Evolutionary conservation across 2,329 filamentous ascomycete species (phyloP), one percentile per base, ranked within the genome.

Genomic region (Monilinia aucupariae): DNA sequence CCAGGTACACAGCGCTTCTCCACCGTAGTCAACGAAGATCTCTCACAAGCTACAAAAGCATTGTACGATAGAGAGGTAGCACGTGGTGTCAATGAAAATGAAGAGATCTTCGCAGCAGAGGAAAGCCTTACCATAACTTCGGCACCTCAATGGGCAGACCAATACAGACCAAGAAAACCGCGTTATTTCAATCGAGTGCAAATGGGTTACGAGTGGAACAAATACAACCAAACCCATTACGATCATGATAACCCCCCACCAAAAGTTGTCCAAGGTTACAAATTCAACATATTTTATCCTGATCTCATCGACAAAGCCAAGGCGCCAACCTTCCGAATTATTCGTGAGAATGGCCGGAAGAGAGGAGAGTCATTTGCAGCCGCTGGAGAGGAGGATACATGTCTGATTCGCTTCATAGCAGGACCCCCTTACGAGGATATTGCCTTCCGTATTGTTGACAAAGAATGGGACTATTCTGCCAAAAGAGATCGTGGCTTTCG

Each of bases 151-250:
- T 96, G 92, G 92, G 87, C 88, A 7, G 85, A 86, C 73, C 92
- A 93, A 76, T 89, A 96, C 75, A 85, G 89, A 47, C 92, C 93
- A 9, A 85, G 94, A 67, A 99, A 97, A 77, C 94, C 94, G 15
- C 86, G 89, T 65, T 97, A 97, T 78, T 99, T 99, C 82, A 97
- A 97, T 74, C 88, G 94, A 48, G 92, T 97, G 53, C 92, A 96
- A 76, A 97, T 97, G 90, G 94, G 94, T 60, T 99, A 97, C 76
- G 94, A 99, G 76, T 99, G 94, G 94, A 99, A 99, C 81, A 99
- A 99, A 77, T 99, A 99, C 82, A 99, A 99, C 73, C 94, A 99
- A 78, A 99, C 94, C 15, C 94, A 99, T 77, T 99, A 99, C 78
- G 94, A 97, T 75, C 91, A 97, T 75, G 93, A 97, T 74, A 97